Percentiles rank a stretch among this genome's conserved stretches.
Evolutionary conservation across 108 stramenopile genomes (phyloP).

Genomic region (Pseudonitzschia multiseries): DNA sequence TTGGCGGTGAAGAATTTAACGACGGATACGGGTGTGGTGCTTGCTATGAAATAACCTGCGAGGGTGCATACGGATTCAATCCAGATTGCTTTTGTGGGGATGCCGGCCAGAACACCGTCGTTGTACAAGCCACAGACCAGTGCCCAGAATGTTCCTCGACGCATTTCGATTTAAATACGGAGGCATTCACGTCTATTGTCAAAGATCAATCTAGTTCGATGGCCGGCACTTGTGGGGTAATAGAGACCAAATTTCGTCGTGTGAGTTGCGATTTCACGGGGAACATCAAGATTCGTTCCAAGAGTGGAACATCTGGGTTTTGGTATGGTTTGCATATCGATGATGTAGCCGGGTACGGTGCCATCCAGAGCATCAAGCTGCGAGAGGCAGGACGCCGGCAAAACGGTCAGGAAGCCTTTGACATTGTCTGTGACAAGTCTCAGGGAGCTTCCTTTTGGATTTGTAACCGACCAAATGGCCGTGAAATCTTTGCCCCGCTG

Average conservation of each 20-base stretch:
- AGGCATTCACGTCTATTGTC: conserved; percentile 15
- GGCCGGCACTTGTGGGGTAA: conserved; percentile 27
- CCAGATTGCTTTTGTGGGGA: conserved; percentile 19
- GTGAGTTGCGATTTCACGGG: conserved; percentile 14
- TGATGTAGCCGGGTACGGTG: conserved; percentile 25
- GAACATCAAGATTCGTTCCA: conserved; percentile 22
- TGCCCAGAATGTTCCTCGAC: conserved; percentile 18
- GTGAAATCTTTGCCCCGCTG: neutral
- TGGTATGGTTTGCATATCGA: conserved; percentile 27
- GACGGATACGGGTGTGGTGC: conserved; percentile 26
- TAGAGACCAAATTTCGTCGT: conserved; percentile 4
- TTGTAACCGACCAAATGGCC: conserved; percentile 1
- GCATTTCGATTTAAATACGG: conserved; percentile 23
- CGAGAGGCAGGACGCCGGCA: neutral
- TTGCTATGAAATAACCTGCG: conserved; percentile 20
- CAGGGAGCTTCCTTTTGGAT: conserved; percentile 18
- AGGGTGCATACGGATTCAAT: conserved; percentile 9
- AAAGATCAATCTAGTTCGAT: conserved; percentile 13
- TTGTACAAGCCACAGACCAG: conserved; percentile 22
- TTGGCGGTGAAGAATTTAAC: conserved; percentile 24
- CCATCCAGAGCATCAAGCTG: conserved; percentile 7
- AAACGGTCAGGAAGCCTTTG: neutral
- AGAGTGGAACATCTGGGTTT: conserved; percentile 21
- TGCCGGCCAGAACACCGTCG: conserved; percentile 8
- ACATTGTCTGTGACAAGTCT: conserved; percentile 15